Percentiles rank a stretch among this genome's conserved stretches.
phyloP scores from a whole-genome alignment of 129 eudicot species.

The Chrysanthemum lavandulifolium region DNA sequence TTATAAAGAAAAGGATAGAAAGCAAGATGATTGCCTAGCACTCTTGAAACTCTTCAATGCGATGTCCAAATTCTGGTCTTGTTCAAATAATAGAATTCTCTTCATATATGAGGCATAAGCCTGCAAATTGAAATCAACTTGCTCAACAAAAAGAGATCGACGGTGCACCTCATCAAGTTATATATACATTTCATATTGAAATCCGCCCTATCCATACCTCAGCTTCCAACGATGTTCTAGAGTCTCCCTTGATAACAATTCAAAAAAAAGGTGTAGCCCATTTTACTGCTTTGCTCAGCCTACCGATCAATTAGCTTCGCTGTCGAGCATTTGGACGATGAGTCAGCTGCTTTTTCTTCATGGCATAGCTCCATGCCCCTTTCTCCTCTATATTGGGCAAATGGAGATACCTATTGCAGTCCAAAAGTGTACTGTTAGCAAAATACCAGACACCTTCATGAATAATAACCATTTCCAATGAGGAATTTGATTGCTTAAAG shows the following conservation, averaged over 20 bases:
- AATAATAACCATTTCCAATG: neutral
- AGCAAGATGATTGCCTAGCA: slow-evolving; percentile 58
- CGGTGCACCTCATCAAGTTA: neutral
- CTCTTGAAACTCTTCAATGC: slow-evolving; percentile 97
- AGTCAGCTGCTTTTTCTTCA: slow-evolving; percentile 94
- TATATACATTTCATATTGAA: neutral
- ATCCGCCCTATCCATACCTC: slow-evolving; percentile 60
- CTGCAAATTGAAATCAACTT: slow-evolving; percentile 43
- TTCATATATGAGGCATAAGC: slow-evolving; percentile 95
- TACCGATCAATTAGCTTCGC: slow-evolving; percentile 76
- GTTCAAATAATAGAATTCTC: slow-evolving; percentile 81
- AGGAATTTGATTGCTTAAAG: slow-evolving; percentile 1
- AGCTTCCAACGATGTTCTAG: slow-evolving; percentile 94
- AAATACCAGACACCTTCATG: slow-evolving; percentile 13
- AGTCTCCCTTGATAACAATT: slow-evolving; percentile 85
- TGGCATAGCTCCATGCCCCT: slow-evolving; percentile 99
- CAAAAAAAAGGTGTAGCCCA: slow-evolving; percentile 77
- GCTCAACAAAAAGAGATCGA: slow-evolving; percentile 18
- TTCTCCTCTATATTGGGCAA: slow-evolving; percentile 80
- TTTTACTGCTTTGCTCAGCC: slow-evolving; percentile 88
- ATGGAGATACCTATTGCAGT: slow-evolving; percentile 78
- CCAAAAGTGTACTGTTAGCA: slow-evolving; percentile 8
- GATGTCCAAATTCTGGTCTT: slow-evolving; percentile 93
- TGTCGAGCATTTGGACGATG: slow-evolving; percentile 96
- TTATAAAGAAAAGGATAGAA: too few relatives aligned